Conservation (phyloP, 768 basidiomycete species). For the Mycena sanguinolenta region DNA sequence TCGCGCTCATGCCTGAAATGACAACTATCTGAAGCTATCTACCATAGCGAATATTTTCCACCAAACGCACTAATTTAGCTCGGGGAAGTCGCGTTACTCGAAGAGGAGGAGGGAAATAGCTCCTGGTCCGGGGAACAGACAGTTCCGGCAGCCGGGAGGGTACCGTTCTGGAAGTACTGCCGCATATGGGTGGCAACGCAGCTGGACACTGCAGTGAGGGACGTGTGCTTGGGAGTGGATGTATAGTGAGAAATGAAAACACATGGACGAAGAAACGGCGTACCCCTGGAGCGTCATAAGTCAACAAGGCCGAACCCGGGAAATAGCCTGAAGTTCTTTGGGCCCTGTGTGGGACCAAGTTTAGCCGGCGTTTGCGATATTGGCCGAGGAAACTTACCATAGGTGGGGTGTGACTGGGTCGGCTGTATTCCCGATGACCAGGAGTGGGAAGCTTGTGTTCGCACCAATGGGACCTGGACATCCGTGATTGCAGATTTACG, state of each 20-base stretch:
- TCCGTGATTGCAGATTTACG: neutral
- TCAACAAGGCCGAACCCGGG: constrained; percentile 17
- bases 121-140: constrained; percentile 16
- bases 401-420: constrained; percentile 33
- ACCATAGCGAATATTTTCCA: no score
- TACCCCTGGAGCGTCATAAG: constrained; percentile 10
- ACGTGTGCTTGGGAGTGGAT: constrained; percentile 50
- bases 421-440: constrained; percentile 44
- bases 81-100: no score
- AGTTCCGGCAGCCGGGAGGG: constrained; percentile 15
- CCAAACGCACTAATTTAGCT: no score
- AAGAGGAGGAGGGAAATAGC: constrained; percentile 25
- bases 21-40: no score
- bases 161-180: constrained; percentile 28
- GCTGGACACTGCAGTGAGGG: constrained; percentile 47
- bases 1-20: no score
- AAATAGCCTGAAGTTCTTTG: constrained; percentile 1
- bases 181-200: constrained; percentile 43
- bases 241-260: neutral
- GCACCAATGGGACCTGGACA: constrained; percentile 43
- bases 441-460: constrained; percentile 49
- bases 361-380: neutral
- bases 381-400: constrained; percentile 10
- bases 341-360: neutral
- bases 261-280: neutral